Conservation (phyloP, 345 rosid species). For the Salix caprea region DNA sequence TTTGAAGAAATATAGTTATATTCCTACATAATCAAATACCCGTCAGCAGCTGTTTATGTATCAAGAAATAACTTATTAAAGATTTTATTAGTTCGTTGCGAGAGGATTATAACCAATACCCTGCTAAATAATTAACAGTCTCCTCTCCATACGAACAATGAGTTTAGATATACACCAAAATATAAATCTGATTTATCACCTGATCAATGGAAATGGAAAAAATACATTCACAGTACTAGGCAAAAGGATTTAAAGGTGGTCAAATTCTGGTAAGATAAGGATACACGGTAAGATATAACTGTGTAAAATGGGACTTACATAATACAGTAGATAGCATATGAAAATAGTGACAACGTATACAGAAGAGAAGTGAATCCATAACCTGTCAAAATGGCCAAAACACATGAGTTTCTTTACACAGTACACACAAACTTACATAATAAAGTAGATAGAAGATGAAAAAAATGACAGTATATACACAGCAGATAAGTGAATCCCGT, state of each 20-base stretch:
- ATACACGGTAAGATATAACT: neutral
- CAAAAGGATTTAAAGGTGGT: neutral
- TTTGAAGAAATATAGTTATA: conserved; percentile 58
- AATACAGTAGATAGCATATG: conserved; percentile 70
- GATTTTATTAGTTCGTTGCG: neutral
- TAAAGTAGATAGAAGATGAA: conserved; percentile 73
- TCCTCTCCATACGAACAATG: neutral
- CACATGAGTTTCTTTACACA: conserved; percentile 10
- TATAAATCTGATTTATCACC: neutral
- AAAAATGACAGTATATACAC: conserved; percentile 66
- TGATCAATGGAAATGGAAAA: neutral
- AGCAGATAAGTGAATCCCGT: conserved; percentile 85
- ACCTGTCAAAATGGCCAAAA: conserved; percentile 51
- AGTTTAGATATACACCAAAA: neutral
- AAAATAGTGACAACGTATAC: conserved; percentile 68
- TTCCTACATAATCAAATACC: conserved; percentile 54
- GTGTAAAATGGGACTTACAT: conserved; percentile 42
- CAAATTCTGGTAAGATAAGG: neutral
- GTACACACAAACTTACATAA: conserved; percentile 42
- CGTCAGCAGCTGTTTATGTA: neutral
- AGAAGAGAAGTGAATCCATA: conserved; percentile 88
- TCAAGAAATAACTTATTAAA: neutral
- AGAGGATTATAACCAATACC: neutral
- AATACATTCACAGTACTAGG: conserved; percentile 4
- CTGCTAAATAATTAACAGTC: neutral